phyloP scores from a whole-genome alignment of 257 asterid genomes.

The Solanum acaule region DNA sequence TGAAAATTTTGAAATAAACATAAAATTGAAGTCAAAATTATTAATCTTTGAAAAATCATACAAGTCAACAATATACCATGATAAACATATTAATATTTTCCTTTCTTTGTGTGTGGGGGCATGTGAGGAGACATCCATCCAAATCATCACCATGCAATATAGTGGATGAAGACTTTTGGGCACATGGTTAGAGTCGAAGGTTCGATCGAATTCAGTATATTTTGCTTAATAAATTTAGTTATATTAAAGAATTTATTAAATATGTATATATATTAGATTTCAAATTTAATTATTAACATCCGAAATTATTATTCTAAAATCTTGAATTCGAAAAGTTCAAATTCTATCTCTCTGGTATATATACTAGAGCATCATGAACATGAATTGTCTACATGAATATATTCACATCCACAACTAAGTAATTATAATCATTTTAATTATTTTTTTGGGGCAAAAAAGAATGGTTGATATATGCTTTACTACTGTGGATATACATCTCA shows the following conservation, averaged over 20 bases:
- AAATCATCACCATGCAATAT: neutral
- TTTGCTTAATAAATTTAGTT: neutral
- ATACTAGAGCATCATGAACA: neutral
- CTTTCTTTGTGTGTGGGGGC: neutral
- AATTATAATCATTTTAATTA: neutral
- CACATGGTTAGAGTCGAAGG: neutral
- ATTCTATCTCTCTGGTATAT: neutral
- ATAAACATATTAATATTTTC: neutral
- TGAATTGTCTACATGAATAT: neutral
- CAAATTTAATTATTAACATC: accelerated
- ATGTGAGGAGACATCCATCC: neutral
- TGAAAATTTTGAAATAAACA: neutral
- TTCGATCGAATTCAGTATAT: neutral
- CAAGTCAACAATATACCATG: neutral
- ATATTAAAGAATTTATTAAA: neutral
- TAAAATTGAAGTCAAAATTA: neutral
- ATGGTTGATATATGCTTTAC: neutral
- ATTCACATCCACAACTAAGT: neutral
- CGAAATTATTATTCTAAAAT: neutral
- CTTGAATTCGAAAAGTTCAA: accelerated
- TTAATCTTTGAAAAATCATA: neutral
- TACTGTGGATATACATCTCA: neutral
- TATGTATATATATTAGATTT: neutral
- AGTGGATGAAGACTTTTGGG: neutral
- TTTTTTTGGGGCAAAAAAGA: neutral